Evolutionary conservation across 2,329 filamentous ascomycete species (phyloP).

Genomic region (Xylaria sp.): DNA sequence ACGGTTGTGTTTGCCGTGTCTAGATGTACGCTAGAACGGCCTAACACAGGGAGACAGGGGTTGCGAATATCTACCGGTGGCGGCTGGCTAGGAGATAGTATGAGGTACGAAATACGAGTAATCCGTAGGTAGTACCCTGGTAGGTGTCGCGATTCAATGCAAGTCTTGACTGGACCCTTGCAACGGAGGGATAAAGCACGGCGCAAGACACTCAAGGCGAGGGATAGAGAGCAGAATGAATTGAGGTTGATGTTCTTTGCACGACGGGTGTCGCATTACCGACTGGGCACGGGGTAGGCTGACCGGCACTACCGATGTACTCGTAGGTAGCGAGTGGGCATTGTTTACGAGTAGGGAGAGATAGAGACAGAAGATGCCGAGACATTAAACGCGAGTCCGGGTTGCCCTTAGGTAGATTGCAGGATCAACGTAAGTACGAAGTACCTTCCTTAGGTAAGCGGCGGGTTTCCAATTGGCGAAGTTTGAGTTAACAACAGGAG

Average conservation of each 20-base stretch:
- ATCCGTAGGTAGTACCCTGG: too few species aligned
- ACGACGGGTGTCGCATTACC: not conserved
- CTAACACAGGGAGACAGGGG: not conserved
- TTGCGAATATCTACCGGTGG: constrained; percentile 3
- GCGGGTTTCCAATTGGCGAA: not conserved
- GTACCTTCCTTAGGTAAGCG: not conserved
- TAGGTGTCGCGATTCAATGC: not conserved
- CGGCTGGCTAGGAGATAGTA: not conserved
- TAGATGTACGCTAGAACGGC: not conserved
- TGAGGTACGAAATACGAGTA: too few species aligned
- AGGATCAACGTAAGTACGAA: not conserved
- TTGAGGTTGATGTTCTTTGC: not conserved
- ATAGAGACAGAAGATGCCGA: not conserved
- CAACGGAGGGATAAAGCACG: not conserved
- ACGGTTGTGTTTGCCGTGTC: not conserved
- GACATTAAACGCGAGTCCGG: not conserved
- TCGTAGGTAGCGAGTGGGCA: not conserved
- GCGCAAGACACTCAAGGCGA: not conserved
- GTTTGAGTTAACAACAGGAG: not conserved
- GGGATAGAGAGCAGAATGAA: not conserved
- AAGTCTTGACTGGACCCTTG: not conserved
- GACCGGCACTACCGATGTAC: not conserved
- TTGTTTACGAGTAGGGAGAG: not conserved
- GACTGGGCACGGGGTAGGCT: not conserved
- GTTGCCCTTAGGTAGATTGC: not conserved